Evolutionary conservation across 2,329 filamentous ascomycete species (phyloP).

Genomic region (Aspergillus sp.): DNA sequence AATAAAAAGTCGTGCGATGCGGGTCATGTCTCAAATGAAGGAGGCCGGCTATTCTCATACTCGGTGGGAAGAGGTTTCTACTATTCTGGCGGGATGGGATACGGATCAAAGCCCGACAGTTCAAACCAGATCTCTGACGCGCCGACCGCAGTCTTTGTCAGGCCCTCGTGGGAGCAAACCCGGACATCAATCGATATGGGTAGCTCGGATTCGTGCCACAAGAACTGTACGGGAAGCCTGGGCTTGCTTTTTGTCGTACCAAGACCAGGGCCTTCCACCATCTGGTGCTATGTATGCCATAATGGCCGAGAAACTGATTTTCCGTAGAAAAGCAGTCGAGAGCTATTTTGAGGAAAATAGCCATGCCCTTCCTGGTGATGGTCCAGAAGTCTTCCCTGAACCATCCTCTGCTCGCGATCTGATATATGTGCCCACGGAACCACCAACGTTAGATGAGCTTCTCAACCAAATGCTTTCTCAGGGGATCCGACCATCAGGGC

Average conservation of each 20-base stretch:
- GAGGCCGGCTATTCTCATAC: conserved; percentile 53
- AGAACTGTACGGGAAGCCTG: conserved; percentile 60
- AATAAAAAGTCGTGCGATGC: conserved; percentile 53
- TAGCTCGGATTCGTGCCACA: conserved; percentile 54
- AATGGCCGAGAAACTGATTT: conserved; percentile 54
- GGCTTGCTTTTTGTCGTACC: conserved; percentile 58
- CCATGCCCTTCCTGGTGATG: conserved; percentile 50
- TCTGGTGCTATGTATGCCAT: conserved; percentile 46
- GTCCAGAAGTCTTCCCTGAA: conserved; percentile 49
- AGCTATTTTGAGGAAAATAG: conserved; percentile 16
- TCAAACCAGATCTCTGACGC: conserved; percentile 50
- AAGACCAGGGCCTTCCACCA: conserved; percentile 37
- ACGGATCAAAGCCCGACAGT: conserved; percentile 59
- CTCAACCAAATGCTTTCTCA: conserved; percentile 46
- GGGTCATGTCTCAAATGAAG: conserved; percentile 52
- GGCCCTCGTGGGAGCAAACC: conserved; percentile 7
- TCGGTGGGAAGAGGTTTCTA: conserved; percentile 50
- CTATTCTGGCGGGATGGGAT: conserved; percentile 59
- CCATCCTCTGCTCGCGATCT: conserved; percentile 54
- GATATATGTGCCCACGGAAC: conserved; percentile 52
- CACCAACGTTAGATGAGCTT: conserved; percentile 50
- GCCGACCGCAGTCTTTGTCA: conserved; percentile 16
- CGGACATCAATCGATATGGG: conserved; percentile 44
- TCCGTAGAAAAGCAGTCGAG: conserved; percentile 24
- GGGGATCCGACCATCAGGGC: conserved; percentile 38